Evolutionary conservation across 208 protist species (phyloP).

Genomic region (Tritrichomonas foetus): DNA sequence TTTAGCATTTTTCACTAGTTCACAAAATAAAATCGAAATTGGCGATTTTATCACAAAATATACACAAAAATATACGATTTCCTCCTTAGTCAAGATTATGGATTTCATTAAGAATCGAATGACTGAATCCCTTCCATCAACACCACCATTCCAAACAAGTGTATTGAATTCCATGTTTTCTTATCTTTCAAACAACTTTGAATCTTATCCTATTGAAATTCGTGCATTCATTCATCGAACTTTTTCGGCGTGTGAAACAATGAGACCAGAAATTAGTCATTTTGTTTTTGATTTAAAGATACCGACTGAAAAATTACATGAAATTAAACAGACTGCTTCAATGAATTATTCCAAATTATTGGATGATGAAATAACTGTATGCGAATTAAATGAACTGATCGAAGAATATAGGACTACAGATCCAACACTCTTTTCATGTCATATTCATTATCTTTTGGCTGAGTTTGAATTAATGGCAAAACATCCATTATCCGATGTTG

Average conservation of each 20-base stretch:
- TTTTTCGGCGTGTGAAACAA: too few relatives aligned
- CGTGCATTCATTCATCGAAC: neutral
- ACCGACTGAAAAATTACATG: too few relatives aligned
- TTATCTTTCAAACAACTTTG: neutral
- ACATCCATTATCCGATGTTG: neutral
- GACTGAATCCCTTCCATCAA: neutral
- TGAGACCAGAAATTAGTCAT: neutral
- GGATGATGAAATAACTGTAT: neutral
- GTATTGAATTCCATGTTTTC: neutral
- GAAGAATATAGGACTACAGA: neutral
- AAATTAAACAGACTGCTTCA: too few relatives aligned
- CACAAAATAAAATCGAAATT: neutral
- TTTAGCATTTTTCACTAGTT: neutral
- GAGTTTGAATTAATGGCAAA: neutral
- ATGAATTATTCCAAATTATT: neutral
- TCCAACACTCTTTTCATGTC: neutral
- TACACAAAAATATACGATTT: neutral
- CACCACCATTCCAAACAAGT: neutral
- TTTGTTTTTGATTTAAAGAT: neutral
- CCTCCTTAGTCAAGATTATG: neutral
- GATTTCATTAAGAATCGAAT: conserved; percentile 23
- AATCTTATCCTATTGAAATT: neutral
- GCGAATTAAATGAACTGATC: neutral
- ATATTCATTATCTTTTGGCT: neutral
- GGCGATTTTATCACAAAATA: neutral